Base-by-base conservation (phyloP, 805 yeast genomes). In the Kuraishia borneana region DNA sequence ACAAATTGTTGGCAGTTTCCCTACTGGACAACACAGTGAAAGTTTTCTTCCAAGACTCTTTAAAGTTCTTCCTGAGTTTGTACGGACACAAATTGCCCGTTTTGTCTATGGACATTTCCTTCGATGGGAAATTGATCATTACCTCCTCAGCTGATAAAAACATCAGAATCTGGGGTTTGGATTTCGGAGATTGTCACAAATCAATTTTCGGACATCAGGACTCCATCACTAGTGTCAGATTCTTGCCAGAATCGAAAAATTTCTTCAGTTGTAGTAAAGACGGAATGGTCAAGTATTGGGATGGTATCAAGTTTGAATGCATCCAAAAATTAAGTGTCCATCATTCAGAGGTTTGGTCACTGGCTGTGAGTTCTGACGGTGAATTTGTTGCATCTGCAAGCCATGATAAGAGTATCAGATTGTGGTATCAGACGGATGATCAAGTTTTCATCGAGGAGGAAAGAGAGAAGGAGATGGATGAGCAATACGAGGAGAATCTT, bases 81-180 rank as follows among this genome's bases (percentile, higher is more conserved):
- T 92, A 92, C 49, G 99, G 99, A 26, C 99, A 92, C 58, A 92
- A 89, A 53, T 68, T 92, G 40, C 98, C 98, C 1, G 98, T 92
- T 2, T 64, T 92, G 35, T 80, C 95, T 3, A 73, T 92, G 44
- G 98, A 92, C 53, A 87, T 92, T 30, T 83, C 97, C 1, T 66
- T 56, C 45, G 99, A 92, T 55, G 77, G 89, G 26, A 89, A 92
- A 56, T 54, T 92, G 45, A 70, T 92, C 40, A 76, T 89, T 35
- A 84, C 97, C 0, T 83, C 96, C 3, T 85, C 96, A 1, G 98
- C 98, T 0, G 99, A 92, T 59, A 92, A 92, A 57, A 92, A 92
- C 56, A 83, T 92, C 51, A 87, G 94, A 59, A 82, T 92, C 38
- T 92, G 99, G 99, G 99, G 99, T 34, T 63, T 92, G 38, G 98